Evolutionary conservation across 2,329 filamentous ascomycete genomes (phyloP).

Genomic region (Pseudofabraea citricarpa): DNA sequence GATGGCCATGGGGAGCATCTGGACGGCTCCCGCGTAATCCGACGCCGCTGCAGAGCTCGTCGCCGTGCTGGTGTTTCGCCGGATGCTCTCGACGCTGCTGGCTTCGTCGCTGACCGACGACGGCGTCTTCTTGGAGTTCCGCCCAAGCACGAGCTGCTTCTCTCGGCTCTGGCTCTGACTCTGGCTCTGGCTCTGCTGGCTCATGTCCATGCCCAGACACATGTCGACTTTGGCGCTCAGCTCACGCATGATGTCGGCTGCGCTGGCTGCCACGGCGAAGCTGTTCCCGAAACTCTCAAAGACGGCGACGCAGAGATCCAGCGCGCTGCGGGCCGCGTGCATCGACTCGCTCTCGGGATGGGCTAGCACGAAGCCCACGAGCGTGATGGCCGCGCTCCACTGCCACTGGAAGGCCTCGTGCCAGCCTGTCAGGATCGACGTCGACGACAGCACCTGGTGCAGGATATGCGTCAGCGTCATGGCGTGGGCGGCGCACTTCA

Average conservation of each 20-base stretch:
- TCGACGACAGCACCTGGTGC: conserved; percentile 29
- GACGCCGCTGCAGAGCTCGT: too few relatives aligned
- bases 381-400: conserved; percentile 35
- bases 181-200: too few relatives aligned
- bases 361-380: conserved; percentile 36
- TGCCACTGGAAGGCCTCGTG: conserved; percentile 38
- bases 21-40: too few relatives aligned
- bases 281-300: conserved; percentile 32
- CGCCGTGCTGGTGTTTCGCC: too few relatives aligned
- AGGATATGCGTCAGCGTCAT: conserved; percentile 34
- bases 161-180: too few relatives aligned
- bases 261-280: conserved; percentile 29
- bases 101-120: too few relatives aligned
- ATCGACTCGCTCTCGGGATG: conserved; percentile 28
- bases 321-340: conserved; percentile 25
- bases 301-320: conserved; percentile 30
- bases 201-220: too few relatives aligned
- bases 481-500: conserved; percentile 28
- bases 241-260: conserved; percentile 28
- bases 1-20: too few relatives aligned
- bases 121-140: too few relatives aligned
- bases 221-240: conserved; percentile 27
- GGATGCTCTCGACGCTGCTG: too few relatives aligned
- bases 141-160: too few relatives aligned
- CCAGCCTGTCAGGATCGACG: conserved; percentile 31